Conservation (phyloP, 257 asterid genomes). For the Cinchona pubescens region DNA sequence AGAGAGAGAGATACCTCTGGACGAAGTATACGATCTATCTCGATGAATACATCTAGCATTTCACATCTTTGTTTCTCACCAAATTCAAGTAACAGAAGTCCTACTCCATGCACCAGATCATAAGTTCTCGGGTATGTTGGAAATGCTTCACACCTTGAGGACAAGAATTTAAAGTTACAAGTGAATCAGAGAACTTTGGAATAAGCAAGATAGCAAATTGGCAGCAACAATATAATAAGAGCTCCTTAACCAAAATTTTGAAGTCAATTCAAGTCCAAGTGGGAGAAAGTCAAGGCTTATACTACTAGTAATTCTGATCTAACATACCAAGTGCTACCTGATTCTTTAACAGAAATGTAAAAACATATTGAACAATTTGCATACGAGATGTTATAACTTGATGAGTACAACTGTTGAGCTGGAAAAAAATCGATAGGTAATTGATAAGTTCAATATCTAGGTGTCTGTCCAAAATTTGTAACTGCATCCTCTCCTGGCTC, state of each 20-base stretch:
- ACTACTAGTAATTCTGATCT: not conserved
- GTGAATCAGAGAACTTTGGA: slow-evolving; percentile 8
- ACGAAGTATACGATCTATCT: slow-evolving; percentile 95
- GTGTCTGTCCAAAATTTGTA: not conserved
- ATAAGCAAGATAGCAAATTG: not conserved
- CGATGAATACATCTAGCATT: slow-evolving; percentile 66
- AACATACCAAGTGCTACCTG: not conserved
- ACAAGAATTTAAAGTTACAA: slow-evolving; percentile 11
- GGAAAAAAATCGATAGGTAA: not conserved
- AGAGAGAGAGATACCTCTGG: slow-evolving; percentile 71
- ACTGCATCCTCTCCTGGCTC: not conserved
- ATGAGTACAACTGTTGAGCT: too few species aligned
- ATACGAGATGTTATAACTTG: not conserved
- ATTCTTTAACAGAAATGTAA: not conserved
- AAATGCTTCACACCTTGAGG: slow-evolving; percentile 89
- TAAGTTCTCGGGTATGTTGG: slow-evolving; percentile 97
- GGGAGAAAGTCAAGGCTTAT: not conserved
- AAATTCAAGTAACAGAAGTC: slow-evolving; percentile 83
- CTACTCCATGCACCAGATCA: slow-evolving; percentile 89
- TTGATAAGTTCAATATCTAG: not conserved
- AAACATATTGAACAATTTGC: not conserved
- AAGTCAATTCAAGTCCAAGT: not conserved
- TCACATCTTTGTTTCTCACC: slow-evolving; percentile 74
- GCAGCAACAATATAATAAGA: not conserved
- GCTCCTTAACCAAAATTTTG: not conserved